These are phyloP conservation scores for Vaucheria bursata DNA, from an alignment of 352 stramenopile species.

Conservation along the genomic window DNA sequence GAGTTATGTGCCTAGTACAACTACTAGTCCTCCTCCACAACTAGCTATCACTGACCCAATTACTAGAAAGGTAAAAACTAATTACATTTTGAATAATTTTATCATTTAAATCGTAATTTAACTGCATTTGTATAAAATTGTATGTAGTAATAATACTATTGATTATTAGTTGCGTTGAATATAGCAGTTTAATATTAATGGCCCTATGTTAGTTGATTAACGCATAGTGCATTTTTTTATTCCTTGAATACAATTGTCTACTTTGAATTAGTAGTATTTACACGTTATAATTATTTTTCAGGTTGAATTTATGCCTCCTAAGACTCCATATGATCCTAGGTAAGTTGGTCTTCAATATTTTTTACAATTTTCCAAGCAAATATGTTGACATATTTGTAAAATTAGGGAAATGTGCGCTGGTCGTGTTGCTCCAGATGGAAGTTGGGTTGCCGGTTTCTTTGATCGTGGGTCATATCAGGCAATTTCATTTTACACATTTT, in stretches of 20 bases:
- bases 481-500: too few species aligned
- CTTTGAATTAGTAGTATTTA: too few species aligned
- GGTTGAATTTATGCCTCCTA: conserved; percentile 83
- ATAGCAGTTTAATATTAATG: too few species aligned
- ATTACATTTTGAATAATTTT: background rate
- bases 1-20: conserved; percentile 89
- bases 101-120: background rate
- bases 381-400: too few species aligned
- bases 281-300: too few species aligned
- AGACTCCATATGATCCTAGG: conserved; percentile 93
- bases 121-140: too few species aligned
- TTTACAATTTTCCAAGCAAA: background rate
- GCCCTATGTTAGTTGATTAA: too few species aligned
- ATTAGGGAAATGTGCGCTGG: conserved; percentile 65
- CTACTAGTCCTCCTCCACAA: conserved; percentile 51
- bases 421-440: conserved; percentile 57
- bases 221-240: too few species aligned
- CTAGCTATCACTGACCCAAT: conserved; percentile 60
- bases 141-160: too few species aligned
- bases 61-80: conserved; percentile 52
- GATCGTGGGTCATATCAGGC: conserved; percentile 84
- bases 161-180: too few species aligned
- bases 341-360: background rate
- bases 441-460: conserved; percentile 91
- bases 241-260: too few species aligned